These are phyloP conservation scores for Henckelia pumila DNA, from an alignment of 257 asterid genomes.

Conservation along the genomic window DNA sequence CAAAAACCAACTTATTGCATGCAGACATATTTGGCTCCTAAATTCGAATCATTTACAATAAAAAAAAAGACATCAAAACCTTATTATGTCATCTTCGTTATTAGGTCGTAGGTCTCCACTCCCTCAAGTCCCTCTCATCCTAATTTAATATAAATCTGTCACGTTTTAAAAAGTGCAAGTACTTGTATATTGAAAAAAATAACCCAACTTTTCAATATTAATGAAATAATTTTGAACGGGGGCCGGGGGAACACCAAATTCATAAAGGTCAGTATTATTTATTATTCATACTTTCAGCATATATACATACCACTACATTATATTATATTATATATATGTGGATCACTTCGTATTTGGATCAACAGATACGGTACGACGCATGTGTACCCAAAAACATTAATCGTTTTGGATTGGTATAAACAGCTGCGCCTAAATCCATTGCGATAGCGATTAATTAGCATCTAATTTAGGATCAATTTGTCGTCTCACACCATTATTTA, in stretches of 20 bases:
- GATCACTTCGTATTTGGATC: too few relatives aligned
- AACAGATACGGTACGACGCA: neutral
- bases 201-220: neutral
- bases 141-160: constrained; percentile 11
- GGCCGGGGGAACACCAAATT: neutral
- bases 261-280: neutral
- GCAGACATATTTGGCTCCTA: constrained; percentile 26
- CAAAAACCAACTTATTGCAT: constrained; percentile 19
- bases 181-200: neutral
- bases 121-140: constrained; percentile 8
- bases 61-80: constrained; percentile 21
- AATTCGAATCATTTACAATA: constrained; percentile 23
- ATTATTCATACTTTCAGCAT: neutral
- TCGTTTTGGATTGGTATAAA: too few relatives aligned
- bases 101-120: constrained; percentile 25
- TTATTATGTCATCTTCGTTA: constrained; percentile 29
- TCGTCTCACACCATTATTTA: too few relatives aligned
- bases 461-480: too few relatives aligned
- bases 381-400: too few relatives aligned
- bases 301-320: too few relatives aligned
- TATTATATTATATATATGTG: too few relatives aligned
- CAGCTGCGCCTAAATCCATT: too few relatives aligned
- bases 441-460: too few relatives aligned
- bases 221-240: neutral
- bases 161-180: neutral